A percentile compares a stretch with the other conserved stretches of the same genome.
These are phyloP conservation scores for Hypoxylon sp. DNA, from an alignment of 2,329 filamentous ascomycete genomes.

Conservation along the genomic window DNA sequence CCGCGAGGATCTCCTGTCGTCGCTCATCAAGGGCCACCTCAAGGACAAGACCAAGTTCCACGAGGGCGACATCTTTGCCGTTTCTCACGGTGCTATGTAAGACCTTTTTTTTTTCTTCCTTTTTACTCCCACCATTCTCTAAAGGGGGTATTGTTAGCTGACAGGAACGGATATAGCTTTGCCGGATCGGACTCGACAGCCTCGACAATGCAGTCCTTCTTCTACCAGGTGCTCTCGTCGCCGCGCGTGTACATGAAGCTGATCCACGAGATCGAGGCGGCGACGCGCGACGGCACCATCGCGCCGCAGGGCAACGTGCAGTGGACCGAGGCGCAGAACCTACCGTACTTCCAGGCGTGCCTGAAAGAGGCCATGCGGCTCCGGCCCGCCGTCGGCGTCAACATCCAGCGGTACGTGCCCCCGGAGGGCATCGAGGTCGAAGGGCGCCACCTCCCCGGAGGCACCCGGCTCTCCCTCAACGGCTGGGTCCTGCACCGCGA, in stretches of 20 bases:
- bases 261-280: slow-evolving; percentile 58
- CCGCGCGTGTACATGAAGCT: slow-evolving; percentile 56
- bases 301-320: slow-evolving; percentile 57
- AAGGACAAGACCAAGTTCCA: slow-evolving; percentile 61
- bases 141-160: slow-evolving; percentile 5
- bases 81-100: slow-evolving; percentile 68
- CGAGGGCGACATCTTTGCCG: slow-evolving; percentile 67
- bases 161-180: slow-evolving; percentile 54
- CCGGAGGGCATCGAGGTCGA: slow-evolving; percentile 64
- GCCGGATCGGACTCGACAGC: slow-evolving; percentile 72
- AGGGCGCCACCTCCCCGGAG: slow-evolving; percentile 63
- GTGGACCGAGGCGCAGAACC: slow-evolving; percentile 60
- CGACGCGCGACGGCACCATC: slow-evolving; percentile 53
- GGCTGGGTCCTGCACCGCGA: slow-evolving; percentile 66
- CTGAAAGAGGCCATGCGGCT: slow-evolving; percentile 68
- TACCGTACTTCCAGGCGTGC: slow-evolving; percentile 68
- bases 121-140: neutral
- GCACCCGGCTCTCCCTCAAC: slow-evolving; percentile 65
- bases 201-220: slow-evolving; percentile 69
- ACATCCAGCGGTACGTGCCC: slow-evolving; percentile 64
- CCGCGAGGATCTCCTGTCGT: slow-evolving; percentile 63
- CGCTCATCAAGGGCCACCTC: slow-evolving; percentile 64
- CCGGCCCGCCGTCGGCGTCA: slow-evolving; percentile 66
- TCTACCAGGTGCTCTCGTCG: slow-evolving; percentile 62
- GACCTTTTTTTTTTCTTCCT: slow-evolving; percentile 39